Base-by-base conservation (phyloP, 345 rosid genomes). In the Salix suchowensis region DNA sequence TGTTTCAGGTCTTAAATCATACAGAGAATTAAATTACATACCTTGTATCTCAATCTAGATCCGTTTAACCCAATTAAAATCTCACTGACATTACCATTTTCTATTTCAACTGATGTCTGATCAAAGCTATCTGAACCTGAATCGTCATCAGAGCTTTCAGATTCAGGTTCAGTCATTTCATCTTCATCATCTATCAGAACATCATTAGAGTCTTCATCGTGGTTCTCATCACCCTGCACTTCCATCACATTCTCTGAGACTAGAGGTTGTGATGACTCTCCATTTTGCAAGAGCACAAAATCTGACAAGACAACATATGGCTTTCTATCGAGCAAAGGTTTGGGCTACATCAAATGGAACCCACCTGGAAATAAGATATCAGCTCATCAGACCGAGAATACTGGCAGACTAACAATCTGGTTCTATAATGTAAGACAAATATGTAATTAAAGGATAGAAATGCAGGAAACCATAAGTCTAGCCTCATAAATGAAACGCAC, bases 281-380 rank as follows among this genome's bases (percentile, higher is more conserved):
- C 88, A 74, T 75, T 80, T 77, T 87, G 86, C 70, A 76, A 72
- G 67, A 34, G 78, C 50, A 86, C 46, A 82, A 68, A 79, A 83
- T 93, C 97, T 58, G 99, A 90, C 77, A 96, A 82, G 81, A 92
- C 85, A 32, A 78, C 89, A 76, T 92, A 96, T 70, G 83, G 85
- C 77, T 82, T 88, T 85, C 83, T 84, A 83, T 96, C 97, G 16
- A 96, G 98, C 85, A 87, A 64, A 21, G 97, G 89, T 71, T 71
- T 82, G 90, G 30, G 89, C 91, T 67, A 75, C 70, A 65, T 89
- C 86, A 87, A 78, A 93, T 65, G 93, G 79, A 72, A 96, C 90
- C 99, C 99, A 96, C 94, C 99, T 96, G 92, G 72, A 84, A 74
- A 83, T 61, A 84, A 71, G 16, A 73, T 26, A 36, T 68, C 76